Percentiles rank a stretch among this genome's conserved stretches.
Conservation (phyloP, 1,139 yeast species). For the Arxiozyma telluris region DNA sequence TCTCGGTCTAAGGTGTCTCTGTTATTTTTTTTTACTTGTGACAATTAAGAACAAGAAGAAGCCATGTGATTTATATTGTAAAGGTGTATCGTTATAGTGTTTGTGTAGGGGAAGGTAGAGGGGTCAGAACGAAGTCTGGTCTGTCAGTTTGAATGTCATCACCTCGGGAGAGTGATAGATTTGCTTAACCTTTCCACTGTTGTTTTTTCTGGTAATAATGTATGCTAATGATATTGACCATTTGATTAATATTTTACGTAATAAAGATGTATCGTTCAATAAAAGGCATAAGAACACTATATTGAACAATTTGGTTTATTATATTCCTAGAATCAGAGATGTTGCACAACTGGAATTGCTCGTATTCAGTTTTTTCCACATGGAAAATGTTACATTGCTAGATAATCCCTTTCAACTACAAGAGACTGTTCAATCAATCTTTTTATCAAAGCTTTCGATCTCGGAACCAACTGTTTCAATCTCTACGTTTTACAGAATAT, state of each 20-base stretch:
- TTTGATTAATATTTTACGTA: neutral
- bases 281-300: neutral
- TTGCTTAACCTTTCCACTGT: neutral
- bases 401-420: constrained; percentile 12
- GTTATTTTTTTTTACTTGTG: no score
- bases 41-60: no score
- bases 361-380: constrained; percentile 13
- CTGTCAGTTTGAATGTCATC: no score
- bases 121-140: no score
- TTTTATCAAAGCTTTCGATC: constrained; percentile 25
- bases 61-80: no score
- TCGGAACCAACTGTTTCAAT: constrained; percentile 25
- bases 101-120: no score
- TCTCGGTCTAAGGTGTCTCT: no score
- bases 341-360: constrained; percentile 9
- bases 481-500: constrained; percentile 16
- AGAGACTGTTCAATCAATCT: constrained; percentile 18
- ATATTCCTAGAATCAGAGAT: constrained; percentile 19
- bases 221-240: neutral
- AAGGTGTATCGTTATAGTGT: no score
- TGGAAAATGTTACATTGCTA: constrained; percentile 5
- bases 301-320: constrained; percentile 21
- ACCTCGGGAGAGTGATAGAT: no score
- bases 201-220: neutral
- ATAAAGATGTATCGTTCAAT: neutral